Evolutionary conservation across 1,284 basidiomycete genomes (phyloP).

Genomic region (Amylostereum chailletii): DNA sequence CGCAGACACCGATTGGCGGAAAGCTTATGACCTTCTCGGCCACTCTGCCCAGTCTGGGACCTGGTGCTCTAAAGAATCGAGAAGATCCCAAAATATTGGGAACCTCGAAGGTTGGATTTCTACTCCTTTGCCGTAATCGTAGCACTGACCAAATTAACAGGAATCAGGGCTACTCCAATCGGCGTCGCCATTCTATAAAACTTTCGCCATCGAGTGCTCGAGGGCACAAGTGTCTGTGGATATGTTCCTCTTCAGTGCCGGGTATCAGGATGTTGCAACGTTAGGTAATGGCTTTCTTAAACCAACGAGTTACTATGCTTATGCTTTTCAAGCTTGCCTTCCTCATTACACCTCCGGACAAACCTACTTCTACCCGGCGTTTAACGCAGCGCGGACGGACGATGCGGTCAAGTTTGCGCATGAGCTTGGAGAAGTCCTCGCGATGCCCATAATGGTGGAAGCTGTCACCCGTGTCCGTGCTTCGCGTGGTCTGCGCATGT

Average conservation of each 20-base stretch:
- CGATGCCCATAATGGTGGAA: constrained; percentile 93
- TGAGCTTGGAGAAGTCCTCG: constrained; percentile 90
- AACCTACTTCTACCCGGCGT: constrained; percentile 97
- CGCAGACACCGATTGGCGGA: constrained; percentile 82
- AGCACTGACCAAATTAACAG: constrained; percentile 23
- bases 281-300: constrained; percentile 42
- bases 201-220: constrained; percentile 98
- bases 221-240: constrained; percentile 96
- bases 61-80: constrained; percentile 90
- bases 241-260: constrained; percentile 95
- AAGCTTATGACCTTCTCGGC: constrained; percentile 91
- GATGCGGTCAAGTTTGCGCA: constrained; percentile 98
- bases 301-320: constrained; percentile 2
- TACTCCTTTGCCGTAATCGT: neutral
- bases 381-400: constrained; percentile 90
- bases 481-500: constrained; percentile 89
- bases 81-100: constrained; percentile 97
- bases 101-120: constrained; percentile 71
- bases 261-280: constrained; percentile 94
- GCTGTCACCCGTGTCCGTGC: constrained; percentile 97
- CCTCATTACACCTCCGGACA: constrained; percentile 98
- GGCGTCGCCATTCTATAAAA: constrained; percentile 95
- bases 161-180: constrained; percentile 85
- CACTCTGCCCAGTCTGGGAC: constrained; percentile 81
- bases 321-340: constrained; percentile 58